A percentile compares a stretch with the other conserved stretches of the same genome.
Conservation (phyloP, 441 rosid genomes). For the Populus trichocarpa region DNA sequence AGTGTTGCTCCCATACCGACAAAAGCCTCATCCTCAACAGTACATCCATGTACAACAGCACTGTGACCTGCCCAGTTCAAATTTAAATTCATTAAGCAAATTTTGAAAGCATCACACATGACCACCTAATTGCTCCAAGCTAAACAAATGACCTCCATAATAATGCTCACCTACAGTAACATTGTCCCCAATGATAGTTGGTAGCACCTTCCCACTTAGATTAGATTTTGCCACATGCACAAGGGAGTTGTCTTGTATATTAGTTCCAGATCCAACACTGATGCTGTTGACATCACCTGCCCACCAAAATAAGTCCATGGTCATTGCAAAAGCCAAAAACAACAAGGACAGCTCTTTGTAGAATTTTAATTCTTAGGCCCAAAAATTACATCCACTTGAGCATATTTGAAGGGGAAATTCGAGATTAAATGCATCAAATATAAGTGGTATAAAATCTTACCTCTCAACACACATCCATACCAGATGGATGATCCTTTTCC, state of each 20-base stretch:
- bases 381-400: neutral
- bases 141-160: neutral
- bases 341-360: neutral
- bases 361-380: neutral
- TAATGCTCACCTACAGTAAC: conserved; percentile 76
- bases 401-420: neutral
- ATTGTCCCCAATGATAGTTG: conserved; percentile 82
- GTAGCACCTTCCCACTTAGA: conserved; percentile 84
- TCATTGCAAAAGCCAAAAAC: neutral
- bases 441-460: conserved; percentile 35
- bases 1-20: conserved; percentile 93
- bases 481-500: conserved; percentile 84
- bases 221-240: conserved; percentile 94
- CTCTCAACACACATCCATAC: conserved; percentile 94
- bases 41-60: conserved; percentile 95
- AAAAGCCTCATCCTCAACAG: conserved; percentile 86
- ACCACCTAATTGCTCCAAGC: conserved; percentile 5
- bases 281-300: conserved; percentile 86
- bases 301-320: conserved; percentile 18
- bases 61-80: conserved; percentile 68
- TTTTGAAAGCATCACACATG: conserved; percentile 5
- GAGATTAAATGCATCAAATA: conserved; percentile 7
- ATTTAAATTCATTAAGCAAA: conserved; percentile 14
- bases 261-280: conserved; percentile 79
- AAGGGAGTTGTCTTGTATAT: conserved; percentile 93